A percentile compares a stretch with the other conserved stretches of the same genome.
Evolutionary conservation across 805 yeast species (phyloP).

Genomic region (Candida wancherniae): DNA sequence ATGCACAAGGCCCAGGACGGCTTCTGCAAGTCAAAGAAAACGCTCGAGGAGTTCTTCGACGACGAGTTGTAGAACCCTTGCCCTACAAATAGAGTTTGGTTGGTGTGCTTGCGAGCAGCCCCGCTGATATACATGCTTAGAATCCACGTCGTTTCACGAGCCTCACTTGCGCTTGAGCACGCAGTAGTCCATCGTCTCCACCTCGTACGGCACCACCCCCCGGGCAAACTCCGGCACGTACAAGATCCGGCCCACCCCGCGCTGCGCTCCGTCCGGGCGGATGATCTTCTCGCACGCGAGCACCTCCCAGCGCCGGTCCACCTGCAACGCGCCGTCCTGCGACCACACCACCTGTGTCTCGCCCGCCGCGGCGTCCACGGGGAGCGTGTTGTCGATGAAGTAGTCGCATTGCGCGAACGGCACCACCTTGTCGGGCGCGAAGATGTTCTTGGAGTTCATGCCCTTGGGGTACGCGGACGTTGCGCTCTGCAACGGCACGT

Average conservation of each 20-base stretch:
- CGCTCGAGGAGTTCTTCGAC: slow-evolving; percentile 51
- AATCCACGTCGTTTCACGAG: not conserved
- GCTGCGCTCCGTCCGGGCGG: slow-evolving; percentile 48
- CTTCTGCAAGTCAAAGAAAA: slow-evolving; percentile 45
- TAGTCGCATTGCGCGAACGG: slow-evolving; percentile 57
- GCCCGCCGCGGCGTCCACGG: slow-evolving; percentile 40
- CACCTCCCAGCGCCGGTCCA: slow-evolving; percentile 42
- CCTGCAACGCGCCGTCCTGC: slow-evolving; percentile 14
- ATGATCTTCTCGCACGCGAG: slow-evolving; percentile 47
- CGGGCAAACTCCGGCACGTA: slow-evolving; percentile 42
- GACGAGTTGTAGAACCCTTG: slow-evolving; percentile 15
- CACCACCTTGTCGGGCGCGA: slow-evolving; percentile 54
- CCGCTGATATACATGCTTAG: not conserved
- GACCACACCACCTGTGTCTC: slow-evolving; percentile 26
- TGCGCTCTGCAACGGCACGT: slow-evolving; percentile 12
- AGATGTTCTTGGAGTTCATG: slow-evolving; percentile 73
- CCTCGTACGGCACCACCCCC: slow-evolving; percentile 25
- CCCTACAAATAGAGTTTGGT: too few species aligned
- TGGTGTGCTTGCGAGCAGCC: too few species aligned
- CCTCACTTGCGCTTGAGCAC: slow-evolving; percentile 16
- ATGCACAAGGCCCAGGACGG: slow-evolving; percentile 47
- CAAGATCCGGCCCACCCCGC: slow-evolving; percentile 50
- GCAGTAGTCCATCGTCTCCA: slow-evolving; percentile 50
- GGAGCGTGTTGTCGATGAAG: slow-evolving; percentile 58
- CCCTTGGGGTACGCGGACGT: slow-evolving; percentile 52